Evolutionary conservation across 1,284 basidiomycete species (phyloP).

Genomic region (Papiliotrema laurentii): DNA sequence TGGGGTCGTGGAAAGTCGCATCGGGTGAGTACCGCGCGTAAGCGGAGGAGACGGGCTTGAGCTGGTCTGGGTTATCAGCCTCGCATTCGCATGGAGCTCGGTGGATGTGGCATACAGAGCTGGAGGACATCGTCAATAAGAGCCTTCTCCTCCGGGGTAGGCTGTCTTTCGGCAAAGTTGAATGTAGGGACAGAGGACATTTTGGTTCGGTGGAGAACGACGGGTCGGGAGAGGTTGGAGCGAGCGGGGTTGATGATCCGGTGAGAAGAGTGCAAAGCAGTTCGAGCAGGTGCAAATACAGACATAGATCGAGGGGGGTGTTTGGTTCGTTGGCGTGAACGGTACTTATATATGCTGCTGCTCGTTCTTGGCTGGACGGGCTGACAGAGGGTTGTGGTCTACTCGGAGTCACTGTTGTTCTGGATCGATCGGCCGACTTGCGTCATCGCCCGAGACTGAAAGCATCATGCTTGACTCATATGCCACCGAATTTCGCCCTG

Average conservation of each 20-base stretch:
- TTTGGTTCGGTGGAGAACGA: not conserved
- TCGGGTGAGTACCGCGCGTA: conserved; percentile 27
- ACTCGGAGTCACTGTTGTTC: too few relatives aligned
- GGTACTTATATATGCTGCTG: too few relatives aligned
- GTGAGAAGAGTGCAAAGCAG: not conserved
- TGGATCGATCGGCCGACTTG: too few relatives aligned
- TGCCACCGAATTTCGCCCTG: not conserved
- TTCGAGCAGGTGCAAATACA: not conserved
- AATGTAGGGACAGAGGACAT: conserved; percentile 19
- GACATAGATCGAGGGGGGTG: not conserved
- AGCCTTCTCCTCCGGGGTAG: conserved; percentile 24
- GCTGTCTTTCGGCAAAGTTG: conserved; percentile 25
- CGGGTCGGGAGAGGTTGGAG: not conserved
- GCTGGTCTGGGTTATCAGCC: too few relatives aligned
- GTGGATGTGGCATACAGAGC: conserved; percentile 22
- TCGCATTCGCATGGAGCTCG: not conserved
- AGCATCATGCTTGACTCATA: too few relatives aligned
- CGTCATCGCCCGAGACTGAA: too few relatives aligned
- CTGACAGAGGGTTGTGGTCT: too few relatives aligned
- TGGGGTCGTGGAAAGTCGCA: conserved; percentile 35
- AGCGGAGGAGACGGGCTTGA: conserved; percentile 30
- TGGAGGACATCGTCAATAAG: conserved; percentile 34
- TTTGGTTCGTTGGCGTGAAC: not conserved
- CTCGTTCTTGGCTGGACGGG: too few relatives aligned
- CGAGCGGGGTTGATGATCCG: not conserved